Conservation (phyloP, 371 early-diverging fungal species). For the Apophysomyces sp. region DNA sequence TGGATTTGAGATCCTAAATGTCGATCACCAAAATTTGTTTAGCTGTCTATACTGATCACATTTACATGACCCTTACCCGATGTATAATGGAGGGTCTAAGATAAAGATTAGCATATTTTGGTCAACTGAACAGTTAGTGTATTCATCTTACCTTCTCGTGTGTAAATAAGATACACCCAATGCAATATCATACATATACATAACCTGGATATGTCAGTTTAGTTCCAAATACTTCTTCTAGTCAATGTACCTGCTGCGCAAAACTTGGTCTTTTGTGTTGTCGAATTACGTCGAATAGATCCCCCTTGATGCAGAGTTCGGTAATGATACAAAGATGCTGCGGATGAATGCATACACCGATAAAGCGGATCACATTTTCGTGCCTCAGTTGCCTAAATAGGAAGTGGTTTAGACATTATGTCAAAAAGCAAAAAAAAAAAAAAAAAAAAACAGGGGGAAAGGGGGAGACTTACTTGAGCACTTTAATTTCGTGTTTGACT, state of each 20-base stretch:
- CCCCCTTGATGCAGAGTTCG: conserved; percentile 75
- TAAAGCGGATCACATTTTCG: conserved; percentile 75
- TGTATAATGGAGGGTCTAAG: conserved; percentile 46
- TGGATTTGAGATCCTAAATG: conserved; percentile 79
- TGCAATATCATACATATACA: conserved; percentile 84
- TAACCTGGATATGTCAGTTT: conserved; percentile 36
- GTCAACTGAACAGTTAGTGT: not conserved
- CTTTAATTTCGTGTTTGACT: conserved; percentile 76
- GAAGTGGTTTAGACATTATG: not conserved
- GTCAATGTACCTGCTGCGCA: conserved; percentile 49
- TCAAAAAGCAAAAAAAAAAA: too few relatives aligned
- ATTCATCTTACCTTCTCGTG: conserved; percentile 34
- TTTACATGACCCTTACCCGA: conserved; percentile 21
- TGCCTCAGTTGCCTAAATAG: conserved; percentile 67
- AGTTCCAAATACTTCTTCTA: not conserved
- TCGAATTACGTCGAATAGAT: conserved; percentile 75
- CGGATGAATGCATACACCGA: conserved; percentile 70
- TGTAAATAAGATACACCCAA: conserved; percentile 74
- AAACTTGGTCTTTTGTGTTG: conserved; percentile 62
- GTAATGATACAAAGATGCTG: conserved; percentile 74
- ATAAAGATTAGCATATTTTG: not conserved
- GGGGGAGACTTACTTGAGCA: conserved; percentile 66
- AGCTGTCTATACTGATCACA: too few relatives aligned
- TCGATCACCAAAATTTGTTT: not conserved
- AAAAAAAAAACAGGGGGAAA: not conserved